Conservation (phyloP, 2,329 filamentous ascomycete genomes). For the Fusarium dimerum region DNA sequence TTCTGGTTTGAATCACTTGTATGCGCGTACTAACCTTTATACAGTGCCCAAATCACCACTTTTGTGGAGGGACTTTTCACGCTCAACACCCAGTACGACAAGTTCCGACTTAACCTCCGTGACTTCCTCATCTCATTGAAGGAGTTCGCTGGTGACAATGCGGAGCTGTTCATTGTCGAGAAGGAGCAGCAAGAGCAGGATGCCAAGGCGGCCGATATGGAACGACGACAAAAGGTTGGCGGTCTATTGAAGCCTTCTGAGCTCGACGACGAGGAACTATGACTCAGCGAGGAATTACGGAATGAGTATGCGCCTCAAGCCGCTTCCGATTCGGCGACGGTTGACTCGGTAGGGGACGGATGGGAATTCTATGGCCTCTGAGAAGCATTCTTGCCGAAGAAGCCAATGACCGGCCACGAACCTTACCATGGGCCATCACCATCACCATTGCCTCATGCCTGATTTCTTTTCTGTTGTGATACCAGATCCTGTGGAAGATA, state of each 20-base stretch:
- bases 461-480: slow-evolving; percentile 35
- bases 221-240: slow-evolving; percentile 91
- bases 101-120: slow-evolving; percentile 93
- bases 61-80: slow-evolving; percentile 92
- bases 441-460: slow-evolving; percentile 13
- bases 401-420: background rate
- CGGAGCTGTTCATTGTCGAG: slow-evolving; percentile 90
- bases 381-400: slow-evolving; percentile 9
- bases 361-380: slow-evolving; percentile 68
- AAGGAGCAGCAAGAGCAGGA: slow-evolving; percentile 89
- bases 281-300: slow-evolving; percentile 73
- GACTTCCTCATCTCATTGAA: slow-evolving; percentile 98
- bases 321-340: slow-evolving; percentile 29
- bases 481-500: slow-evolving; percentile 34
- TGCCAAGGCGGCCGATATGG: slow-evolving; percentile 83
- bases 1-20: background rate
- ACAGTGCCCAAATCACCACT: slow-evolving; percentile 78
- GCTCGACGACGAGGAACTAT: slow-evolving; percentile 86
- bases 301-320: slow-evolving; percentile 55
- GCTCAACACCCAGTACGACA: slow-evolving; percentile 83
- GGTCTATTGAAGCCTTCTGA: slow-evolving; percentile 97
- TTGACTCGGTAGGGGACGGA: slow-evolving; percentile 48
- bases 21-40: slow-evolving; percentile 36
- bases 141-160: slow-evolving; percentile 94
- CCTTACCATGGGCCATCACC: background rate